Percentiles rank a stretch among this genome's conserved stretches.
phyloP scores from a whole-genome alignment of 208 protist species.

The Leptomonas pyrrhocoris region DNA sequence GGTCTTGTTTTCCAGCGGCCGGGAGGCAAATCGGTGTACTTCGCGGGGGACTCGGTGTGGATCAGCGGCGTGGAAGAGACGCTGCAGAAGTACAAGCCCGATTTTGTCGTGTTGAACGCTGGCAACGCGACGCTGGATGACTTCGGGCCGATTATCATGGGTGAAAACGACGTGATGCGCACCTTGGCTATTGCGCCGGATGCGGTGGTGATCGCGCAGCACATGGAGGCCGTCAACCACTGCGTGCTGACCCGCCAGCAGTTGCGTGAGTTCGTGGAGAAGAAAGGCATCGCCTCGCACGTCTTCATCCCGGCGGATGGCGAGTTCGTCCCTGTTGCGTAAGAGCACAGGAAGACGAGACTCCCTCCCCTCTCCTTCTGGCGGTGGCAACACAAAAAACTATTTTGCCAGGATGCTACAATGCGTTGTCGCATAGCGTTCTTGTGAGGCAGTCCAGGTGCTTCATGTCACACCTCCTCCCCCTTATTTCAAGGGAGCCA shows the following conservation, averaged over 20 bases:
- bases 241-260: constrained; percentile 22
- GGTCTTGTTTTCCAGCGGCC: constrained; percentile 17
- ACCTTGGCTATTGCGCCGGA: constrained; percentile 15
- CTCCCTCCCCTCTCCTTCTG: too few relatives aligned
- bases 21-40: constrained; percentile 23
- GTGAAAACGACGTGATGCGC: constrained; percentile 13
- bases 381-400: too few relatives aligned
- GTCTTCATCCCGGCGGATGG: constrained; percentile 25
- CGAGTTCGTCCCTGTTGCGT: constrained; percentile 18
- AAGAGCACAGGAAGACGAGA: not conserved
- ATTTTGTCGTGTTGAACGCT: constrained; percentile 25
- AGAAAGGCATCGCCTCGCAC: constrained; percentile 17
- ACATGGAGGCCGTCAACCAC: constrained; percentile 30
- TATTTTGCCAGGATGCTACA: too few relatives aligned
- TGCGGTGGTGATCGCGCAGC: constrained; percentile 18
- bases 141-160: constrained; percentile 27
- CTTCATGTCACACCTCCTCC: too few relatives aligned
- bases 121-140: constrained; percentile 19
- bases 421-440: too few relatives aligned
- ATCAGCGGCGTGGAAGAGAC: constrained; percentile 18
- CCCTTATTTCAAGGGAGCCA: not conserved
- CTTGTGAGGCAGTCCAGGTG: too few relatives aligned
- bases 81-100: constrained; percentile 20
- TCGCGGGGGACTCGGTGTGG: constrained; percentile 23
- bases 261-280: constrained; percentile 17